Conservation (phyloP, 2,329 filamentous ascomycete genomes). For the Coleophoma cylindrospora region DNA sequence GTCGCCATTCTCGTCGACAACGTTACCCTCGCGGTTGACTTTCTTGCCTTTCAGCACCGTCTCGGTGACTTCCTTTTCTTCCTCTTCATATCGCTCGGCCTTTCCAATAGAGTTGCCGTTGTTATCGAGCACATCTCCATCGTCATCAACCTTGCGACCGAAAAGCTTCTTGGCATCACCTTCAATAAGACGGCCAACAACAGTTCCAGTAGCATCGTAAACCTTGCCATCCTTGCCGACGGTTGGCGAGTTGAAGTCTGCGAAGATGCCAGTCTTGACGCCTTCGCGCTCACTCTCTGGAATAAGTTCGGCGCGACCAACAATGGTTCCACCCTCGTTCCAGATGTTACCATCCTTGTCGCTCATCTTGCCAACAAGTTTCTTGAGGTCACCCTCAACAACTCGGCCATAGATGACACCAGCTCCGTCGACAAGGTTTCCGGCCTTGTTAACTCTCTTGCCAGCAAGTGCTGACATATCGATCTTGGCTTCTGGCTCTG, state of each 20-base stretch:
- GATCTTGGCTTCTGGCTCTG: conserved; percentile 37
- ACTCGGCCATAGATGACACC: conserved; percentile 59
- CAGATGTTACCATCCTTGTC: conserved; percentile 68
- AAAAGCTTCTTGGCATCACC: conserved; percentile 69
- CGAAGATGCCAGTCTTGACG: conserved; percentile 62
- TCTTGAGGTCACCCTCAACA: conserved; percentile 59
- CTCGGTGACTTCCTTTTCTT: conserved; percentile 45
- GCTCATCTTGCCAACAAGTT: conserved; percentile 63
- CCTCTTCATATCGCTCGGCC: conserved; percentile 55
- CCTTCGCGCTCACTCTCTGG: conserved; percentile 61
- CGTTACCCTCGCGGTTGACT: conserved; percentile 55
- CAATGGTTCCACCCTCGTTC: conserved; percentile 66
- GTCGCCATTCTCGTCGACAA: conserved; percentile 53
- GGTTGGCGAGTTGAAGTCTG: conserved; percentile 58
- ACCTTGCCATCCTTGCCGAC: conserved; percentile 67
- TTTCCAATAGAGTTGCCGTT: conserved; percentile 58
- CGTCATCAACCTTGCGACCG: conserved; percentile 72
- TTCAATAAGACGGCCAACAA: conserved; percentile 66
- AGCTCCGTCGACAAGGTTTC: conserved; percentile 51
- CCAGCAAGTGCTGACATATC: conserved; percentile 61
- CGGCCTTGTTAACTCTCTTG: conserved; percentile 67
- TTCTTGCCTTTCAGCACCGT: conserved; percentile 47
- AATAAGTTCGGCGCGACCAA: conserved; percentile 64
- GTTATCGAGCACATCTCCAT: conserved; percentile 77
- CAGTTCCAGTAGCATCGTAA: conserved; percentile 59